Evolutionary conservation across 176 grass and related monocot genomes (phyloP), one percentile per base, ranked within the genome.

Genomic region (Raddia guianensis): DNA sequence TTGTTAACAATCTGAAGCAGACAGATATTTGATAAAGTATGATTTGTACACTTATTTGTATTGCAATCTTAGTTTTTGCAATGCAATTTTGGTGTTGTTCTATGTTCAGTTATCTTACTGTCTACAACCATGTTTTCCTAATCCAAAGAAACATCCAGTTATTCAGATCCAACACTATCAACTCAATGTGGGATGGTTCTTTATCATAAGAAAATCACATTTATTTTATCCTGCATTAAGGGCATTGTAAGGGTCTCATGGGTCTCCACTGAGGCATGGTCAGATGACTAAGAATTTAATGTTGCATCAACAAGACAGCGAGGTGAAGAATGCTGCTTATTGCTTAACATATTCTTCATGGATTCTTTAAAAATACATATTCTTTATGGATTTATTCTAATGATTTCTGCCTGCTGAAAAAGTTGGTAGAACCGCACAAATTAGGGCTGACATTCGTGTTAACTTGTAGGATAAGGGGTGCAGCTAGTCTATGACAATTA

Each of bases 361-460:
- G 34, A 47, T 63, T 48, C 55, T 40, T 40, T 40, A 40, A 40
- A 40, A 40, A 40, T 4, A 47, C 4, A 37, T 20, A 5, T 57
- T 11, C 7, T 81, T 19, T 18, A 33, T 75, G n/a, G 34, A 47
- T 63, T 48, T 47, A 70, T 55, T 13, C 37, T 71, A 40, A 64
- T 11, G 63, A 55, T 63, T 80, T 70, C 6, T 56, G 47, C 49
- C 20, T 33, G 42, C 49, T 63, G 16, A 70, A 70, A 89, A 80
- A 16, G 12, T 49, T 63, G 76, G 70, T 27, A 57, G 33, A 85
- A 43, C 18, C 71, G 82, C 64, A 70, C 37, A 65, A 75, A 71
- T 16, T 76, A 58, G 42, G 77, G 54, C 5, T 43, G 21, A 60
- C 68, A 50, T 18, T 75, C 34, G 14, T 51, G 65, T 59, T 19